phyloP scores from a whole-genome alignment of 73 alveolate species.

The Durusdinium trenchii region DNA sequence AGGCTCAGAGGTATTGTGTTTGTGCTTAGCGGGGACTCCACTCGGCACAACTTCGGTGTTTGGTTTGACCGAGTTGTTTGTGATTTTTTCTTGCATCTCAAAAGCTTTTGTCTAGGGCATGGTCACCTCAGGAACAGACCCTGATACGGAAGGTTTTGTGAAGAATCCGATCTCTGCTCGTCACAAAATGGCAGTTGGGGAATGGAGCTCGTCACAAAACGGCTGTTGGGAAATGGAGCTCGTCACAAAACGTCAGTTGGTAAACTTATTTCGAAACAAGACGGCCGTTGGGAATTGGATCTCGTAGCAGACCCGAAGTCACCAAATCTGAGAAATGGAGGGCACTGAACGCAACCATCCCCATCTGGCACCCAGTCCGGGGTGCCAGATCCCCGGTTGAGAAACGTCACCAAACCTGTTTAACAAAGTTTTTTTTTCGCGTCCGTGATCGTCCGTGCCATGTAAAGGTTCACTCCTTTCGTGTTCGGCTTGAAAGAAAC shows the following conservation, averaged over 20 bases:
- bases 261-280: not conserved
- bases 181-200: not conserved
- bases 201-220: not conserved
- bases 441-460: not conserved
- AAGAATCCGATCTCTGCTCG: not conserved
- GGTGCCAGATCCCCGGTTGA: too few species aligned
- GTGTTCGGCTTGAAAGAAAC: not conserved
- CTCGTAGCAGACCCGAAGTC: not conserved
- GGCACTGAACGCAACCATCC: not conserved
- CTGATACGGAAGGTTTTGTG: not conserved
- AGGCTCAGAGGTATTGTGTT: not conserved
- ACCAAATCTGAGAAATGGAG: not conserved
- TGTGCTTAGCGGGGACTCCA: not conserved
- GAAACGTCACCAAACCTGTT: not conserved
- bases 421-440: not conserved
- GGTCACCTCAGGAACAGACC: not conserved
- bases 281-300: not conserved
- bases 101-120: not conserved
- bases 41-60: not conserved
- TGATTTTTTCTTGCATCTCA: not conserved
- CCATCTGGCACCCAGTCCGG: not conserved
- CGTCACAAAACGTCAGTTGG: not conserved
- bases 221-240: not conserved
- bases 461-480: not conserved
- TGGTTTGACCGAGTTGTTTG: not conserved